A percentile compares a stretch with the other conserved stretches of the same genome.
phyloP scores from a whole-genome alignment of 805 yeast genomes.

The Wickerhamomyces queroliae region DNA sequence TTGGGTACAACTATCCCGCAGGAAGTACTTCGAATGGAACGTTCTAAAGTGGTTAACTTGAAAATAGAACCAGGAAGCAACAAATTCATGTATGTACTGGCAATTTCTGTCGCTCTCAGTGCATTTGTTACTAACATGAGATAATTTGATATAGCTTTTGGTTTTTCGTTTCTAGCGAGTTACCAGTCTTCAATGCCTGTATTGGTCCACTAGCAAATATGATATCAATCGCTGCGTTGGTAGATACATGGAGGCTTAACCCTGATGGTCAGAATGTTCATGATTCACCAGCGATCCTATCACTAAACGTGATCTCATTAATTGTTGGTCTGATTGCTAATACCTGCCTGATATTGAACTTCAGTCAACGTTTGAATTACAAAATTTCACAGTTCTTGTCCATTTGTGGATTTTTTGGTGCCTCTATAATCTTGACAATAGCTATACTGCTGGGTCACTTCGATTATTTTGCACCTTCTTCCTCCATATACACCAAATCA shows the following conservation, averaged over 20 bases:
- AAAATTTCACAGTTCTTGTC: slow-evolving; percentile 56
- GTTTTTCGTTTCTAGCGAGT: slow-evolving; percentile 61
- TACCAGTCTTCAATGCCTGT: slow-evolving; percentile 75
- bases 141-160: slow-evolving; percentile 33
- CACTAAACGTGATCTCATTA: slow-evolving; percentile 58
- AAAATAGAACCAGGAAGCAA: slow-evolving; percentile 1
- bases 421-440: slow-evolving; percentile 45
- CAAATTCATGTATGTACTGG: neutral
- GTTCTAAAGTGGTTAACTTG: slow-evolving; percentile 2
- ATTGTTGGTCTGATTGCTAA: slow-evolving; percentile 65
- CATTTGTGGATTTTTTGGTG: slow-evolving; percentile 58
- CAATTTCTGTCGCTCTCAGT: neutral
- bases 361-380: slow-evolving; percentile 53
- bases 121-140: neutral
- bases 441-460: slow-evolving; percentile 36
- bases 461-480: slow-evolving; percentile 21
- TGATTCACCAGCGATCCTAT: slow-evolving; percentile 40
- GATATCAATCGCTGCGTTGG: slow-evolving; percentile 65
- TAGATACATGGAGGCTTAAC: slow-evolving; percentile 57
- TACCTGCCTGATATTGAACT: slow-evolving; percentile 62
- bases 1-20: neutral
- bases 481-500: slow-evolving; percentile 27
- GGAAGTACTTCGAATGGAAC: neutral
- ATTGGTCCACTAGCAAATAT: slow-evolving; percentile 75
- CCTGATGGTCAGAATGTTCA: slow-evolving; percentile 19